Conservation (phyloP, 2,329 filamentous ascomycete species). For the Alternaria sp. region DNA sequence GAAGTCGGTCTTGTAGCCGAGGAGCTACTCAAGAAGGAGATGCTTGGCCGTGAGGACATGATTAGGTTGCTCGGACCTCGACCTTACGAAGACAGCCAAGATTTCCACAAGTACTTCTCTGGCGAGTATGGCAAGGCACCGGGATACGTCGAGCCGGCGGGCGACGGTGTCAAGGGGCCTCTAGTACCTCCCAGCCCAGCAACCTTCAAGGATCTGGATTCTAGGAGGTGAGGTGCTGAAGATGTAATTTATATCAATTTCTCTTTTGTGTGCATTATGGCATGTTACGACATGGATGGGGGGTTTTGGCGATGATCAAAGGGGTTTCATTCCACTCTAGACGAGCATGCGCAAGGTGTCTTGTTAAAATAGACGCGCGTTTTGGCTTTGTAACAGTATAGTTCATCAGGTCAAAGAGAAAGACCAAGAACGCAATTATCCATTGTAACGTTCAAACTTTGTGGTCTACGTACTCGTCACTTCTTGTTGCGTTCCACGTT, state of each 20-base stretch:
- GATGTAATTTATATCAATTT: not conserved
- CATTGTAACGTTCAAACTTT: not conserved
- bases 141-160: conserved; percentile 44
- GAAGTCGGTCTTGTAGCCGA: conserved; percentile 91
- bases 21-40: conserved; percentile 90
- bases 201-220: conserved; percentile 28
- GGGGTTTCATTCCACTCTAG: conserved; percentile 16
- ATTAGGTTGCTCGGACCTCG: conserved; percentile 84
- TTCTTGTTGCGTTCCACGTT: no score
- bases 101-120: conserved; percentile 93
- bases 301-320: conserved; percentile 3
- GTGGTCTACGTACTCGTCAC: no score
- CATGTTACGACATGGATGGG: conserved; percentile 5
- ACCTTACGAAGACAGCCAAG: conserved; percentile 83
- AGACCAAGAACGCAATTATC: not conserved
- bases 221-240: conserved; percentile 1
- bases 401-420: not conserved
- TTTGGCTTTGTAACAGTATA: conserved; percentile 2
- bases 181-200: conserved; percentile 44
- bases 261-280: not conserved
- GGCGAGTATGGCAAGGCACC: conserved; percentile 49
- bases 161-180: conserved; percentile 46
- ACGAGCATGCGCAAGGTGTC: conserved; percentile 8
- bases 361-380: conserved; percentile 2
- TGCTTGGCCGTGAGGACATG: conserved; percentile 90